phyloP scores from a whole-genome alignment of 352 stramenopile genomes.

The Phytopythium helicoides region DNA sequence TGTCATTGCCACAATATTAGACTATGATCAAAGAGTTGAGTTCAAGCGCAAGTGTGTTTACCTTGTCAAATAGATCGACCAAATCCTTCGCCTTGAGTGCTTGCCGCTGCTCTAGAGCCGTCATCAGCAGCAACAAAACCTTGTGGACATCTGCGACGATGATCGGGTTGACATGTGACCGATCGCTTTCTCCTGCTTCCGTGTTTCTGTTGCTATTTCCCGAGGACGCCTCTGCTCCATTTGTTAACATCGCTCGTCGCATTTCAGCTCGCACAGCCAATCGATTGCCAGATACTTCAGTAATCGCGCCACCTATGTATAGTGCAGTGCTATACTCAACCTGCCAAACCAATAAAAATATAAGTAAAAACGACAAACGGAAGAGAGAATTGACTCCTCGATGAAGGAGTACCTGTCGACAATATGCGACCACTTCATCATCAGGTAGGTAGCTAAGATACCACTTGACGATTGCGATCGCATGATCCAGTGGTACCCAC shows the following conservation, averaged over 20 bases:
- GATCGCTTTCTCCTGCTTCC: constrained; percentile 11
- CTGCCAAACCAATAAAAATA: constrained; percentile 10
- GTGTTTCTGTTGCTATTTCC: background rate
- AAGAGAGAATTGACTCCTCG: background rate
- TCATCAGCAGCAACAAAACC: constrained; percentile 51
- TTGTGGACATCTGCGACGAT: constrained; percentile 64
- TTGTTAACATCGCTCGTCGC: constrained; percentile 57
- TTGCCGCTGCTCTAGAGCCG: constrained; percentile 54
- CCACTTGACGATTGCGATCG: constrained; percentile 54
- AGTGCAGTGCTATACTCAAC: constrained; percentile 70
- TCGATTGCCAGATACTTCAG: constrained; percentile 57
- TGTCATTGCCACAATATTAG: constrained; percentile 9
- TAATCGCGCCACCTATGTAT: constrained; percentile 42
- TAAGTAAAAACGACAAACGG: background rate
- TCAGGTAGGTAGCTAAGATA: constrained; percentile 61
- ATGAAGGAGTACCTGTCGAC: constrained; percentile 37
- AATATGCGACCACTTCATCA: constrained; percentile 52
- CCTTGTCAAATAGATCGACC: constrained; percentile 48
- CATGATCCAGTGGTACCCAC: constrained; percentile 69
- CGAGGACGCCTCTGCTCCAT: constrained; percentile 5
- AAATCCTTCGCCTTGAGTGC: constrained; percentile 54
- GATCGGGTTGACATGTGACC: constrained; percentile 18
- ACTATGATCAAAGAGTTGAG: too few species aligned
- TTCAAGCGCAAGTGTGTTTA: constrained; percentile 9
- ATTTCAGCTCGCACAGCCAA: constrained; percentile 71